Base-by-base conservation (phyloP, 176 grass and related monocot genomes). In the Phragmites australis region DNA sequence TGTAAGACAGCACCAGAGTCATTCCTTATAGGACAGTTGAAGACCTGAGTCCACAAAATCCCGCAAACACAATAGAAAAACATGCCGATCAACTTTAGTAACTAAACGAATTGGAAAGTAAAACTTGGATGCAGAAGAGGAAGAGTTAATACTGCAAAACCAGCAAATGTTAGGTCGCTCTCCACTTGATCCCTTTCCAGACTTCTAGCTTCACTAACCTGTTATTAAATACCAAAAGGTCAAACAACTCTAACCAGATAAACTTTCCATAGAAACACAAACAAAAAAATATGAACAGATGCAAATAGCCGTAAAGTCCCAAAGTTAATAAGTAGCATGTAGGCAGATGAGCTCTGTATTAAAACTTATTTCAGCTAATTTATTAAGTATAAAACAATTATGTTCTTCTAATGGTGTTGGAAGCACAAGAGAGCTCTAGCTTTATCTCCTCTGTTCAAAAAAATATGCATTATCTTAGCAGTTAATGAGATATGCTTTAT, bases 171-270 rank as follows among this genome's bases (percentile, higher is more conserved):
- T 71, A 99, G 83, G 47, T 84, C 90, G 73, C 69, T 89, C 76
- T 99, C 96, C 44, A 95, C 92, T 58, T 83, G 65, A 83, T 93
- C 96, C 84, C 96, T 95, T 57, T 99, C 96, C 82, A 99, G 64
- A 84, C 61, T 89, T 83, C 96, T 99, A 84, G 90, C 96, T 84
- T 99, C 96, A 84, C 84, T 99, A 58, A 99, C 96, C 96, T 99
- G 86, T 81, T 80, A 74, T 59, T 52, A 87, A 85, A 86, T 2
- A 61, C 55, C 50, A 74, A 66, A 26, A 70, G 17, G 56, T 75
- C 60, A 60, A 71, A 84, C 26, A 41, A 67, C 18, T 82, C 18
- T 7, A 23, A 81, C 32, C 15, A 58, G 48, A 74, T 34, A 72
- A 74, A 83, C 4, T 75, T 78, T 34, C 47, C 66, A 7, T 21